Percentiles rank a stretch among this genome's conserved stretches.
phyloP scores from a whole-genome alignment of 106 monocot species.

The Phalaenopsis equestris region DNA sequence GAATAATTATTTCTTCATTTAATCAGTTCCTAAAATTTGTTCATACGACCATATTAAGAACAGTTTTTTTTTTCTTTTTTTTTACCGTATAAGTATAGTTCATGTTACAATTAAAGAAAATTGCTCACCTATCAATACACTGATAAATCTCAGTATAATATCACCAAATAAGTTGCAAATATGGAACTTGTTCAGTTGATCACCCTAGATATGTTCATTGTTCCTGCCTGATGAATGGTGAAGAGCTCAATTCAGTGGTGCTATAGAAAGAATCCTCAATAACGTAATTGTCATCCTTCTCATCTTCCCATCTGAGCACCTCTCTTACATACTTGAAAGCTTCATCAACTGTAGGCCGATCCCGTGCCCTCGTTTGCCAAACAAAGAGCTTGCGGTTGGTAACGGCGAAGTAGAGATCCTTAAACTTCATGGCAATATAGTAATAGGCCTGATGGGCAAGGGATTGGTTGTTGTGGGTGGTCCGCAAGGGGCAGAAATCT shows the following conservation, averaged over 20 bases:
- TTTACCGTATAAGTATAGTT: too few relatives aligned
- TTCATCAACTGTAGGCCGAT: constrained; percentile 58
- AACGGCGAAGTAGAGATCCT: constrained; percentile 55
- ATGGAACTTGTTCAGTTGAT: too few relatives aligned
- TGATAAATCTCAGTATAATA: too few relatives aligned
- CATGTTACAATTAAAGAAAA: too few relatives aligned
- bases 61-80: too few relatives aligned
- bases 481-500: constrained; percentile 67
- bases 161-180: too few relatives aligned
- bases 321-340: constrained; percentile 85
- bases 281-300: constrained; percentile 51
- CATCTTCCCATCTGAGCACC: constrained; percentile 81
- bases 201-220: too few relatives aligned
- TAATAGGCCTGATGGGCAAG: constrained; percentile 80
- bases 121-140: too few relatives aligned
- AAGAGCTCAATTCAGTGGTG: constrained; percentile 77
- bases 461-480: constrained; percentile 53
- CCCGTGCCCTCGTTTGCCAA: constrained; percentile 62
- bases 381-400: constrained; percentile 73
- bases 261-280: constrained; percentile 72
- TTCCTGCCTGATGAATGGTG: constrained; percentile 36
- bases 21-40: too few relatives aligned
- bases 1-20: too few relatives aligned
- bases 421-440: constrained; percentile 85
- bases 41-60: too few relatives aligned